Conservation (phyloP, 2,329 filamentous ascomycete genomes). For the Davidsoniella eucalypti region DNA sequence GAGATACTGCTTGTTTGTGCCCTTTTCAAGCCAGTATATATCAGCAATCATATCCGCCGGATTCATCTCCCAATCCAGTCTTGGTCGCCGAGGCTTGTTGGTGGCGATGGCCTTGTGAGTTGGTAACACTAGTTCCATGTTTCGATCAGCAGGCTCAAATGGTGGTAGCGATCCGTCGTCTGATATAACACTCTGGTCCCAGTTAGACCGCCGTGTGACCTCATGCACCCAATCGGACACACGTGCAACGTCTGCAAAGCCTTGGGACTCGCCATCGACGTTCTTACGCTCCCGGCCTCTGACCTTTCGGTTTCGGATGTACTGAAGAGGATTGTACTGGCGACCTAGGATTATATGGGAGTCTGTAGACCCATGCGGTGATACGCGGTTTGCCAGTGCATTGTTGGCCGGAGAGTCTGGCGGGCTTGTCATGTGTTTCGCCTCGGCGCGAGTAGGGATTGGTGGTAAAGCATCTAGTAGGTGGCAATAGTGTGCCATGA, state of each 20-base stretch:
- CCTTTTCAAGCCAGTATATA: slow-evolving; percentile 76
- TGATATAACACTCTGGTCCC: not conserved
- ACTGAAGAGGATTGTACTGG: slow-evolving; percentile 79
- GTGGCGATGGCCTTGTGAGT: slow-evolving; percentile 26
- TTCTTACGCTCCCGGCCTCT: slow-evolving; percentile 59
- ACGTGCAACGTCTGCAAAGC: slow-evolving; percentile 56
- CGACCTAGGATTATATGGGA: slow-evolving; percentile 38
- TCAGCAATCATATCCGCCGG: slow-evolving; percentile 81
- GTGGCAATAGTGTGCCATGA: slow-evolving; percentile 69
- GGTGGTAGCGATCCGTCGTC: slow-evolving; percentile 23
- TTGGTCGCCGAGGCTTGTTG: slow-evolving; percentile 50
- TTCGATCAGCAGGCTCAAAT: slow-evolving; percentile 29
- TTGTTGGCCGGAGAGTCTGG: slow-evolving; percentile 23
- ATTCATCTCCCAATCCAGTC: slow-evolving; percentile 71
- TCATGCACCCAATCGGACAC: slow-evolving; percentile 66
- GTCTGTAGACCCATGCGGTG: slow-evolving; percentile 17
- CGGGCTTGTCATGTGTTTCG: slow-evolving; percentile 15
- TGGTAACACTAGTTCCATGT: slow-evolving; percentile 27
- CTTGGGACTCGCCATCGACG: slow-evolving; percentile 58
- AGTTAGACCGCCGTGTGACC: slow-evolving; percentile 26
- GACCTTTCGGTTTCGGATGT: slow-evolving; percentile 77
- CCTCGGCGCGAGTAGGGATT: slow-evolving; percentile 28
- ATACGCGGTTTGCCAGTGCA: slow-evolving; percentile 8
- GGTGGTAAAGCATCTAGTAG: slow-evolving; percentile 67
- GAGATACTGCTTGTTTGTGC: slow-evolving; percentile 61